Percentiles rank a stretch among this genome's conserved stretches.
Evolutionary conservation across 306 rosid genomes (phyloP).

Genomic region (Carpinus fangiana): DNA sequence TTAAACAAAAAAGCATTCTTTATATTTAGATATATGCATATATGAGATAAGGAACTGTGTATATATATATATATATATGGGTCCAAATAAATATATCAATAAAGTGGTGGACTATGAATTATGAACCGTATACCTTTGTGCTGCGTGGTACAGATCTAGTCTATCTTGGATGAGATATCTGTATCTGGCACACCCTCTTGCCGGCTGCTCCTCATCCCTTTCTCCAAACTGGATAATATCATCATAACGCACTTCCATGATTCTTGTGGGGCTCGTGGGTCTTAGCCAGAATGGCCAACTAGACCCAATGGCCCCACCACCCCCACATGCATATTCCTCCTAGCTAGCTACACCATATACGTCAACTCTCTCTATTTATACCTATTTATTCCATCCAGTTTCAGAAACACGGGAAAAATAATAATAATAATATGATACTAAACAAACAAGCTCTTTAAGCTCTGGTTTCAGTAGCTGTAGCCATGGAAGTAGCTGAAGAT

Average conservation of each 20-base stretch:
- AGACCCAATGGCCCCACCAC: conserved; percentile 57
- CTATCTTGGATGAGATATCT: conserved; percentile 53
- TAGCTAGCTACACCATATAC: conserved; percentile 24
- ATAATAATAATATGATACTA: too few relatives aligned
- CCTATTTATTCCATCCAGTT: conserved; percentile 28
- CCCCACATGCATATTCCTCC: conserved; percentile 66
- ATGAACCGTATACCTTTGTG: too few relatives aligned
- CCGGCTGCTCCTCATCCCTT: conserved; percentile 53
- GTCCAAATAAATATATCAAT: too few relatives aligned
- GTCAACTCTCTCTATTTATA: conserved; percentile 34
- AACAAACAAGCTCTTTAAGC: not conserved
- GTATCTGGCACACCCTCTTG: conserved; percentile 54
- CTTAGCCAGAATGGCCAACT: conserved; percentile 66
- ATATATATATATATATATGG: too few relatives aligned
- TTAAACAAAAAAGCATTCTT: too few relatives aligned
- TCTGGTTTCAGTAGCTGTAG: conserved; percentile 15
- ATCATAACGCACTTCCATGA: conserved; percentile 49
- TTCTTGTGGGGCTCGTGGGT: conserved; percentile 50
- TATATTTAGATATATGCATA: too few relatives aligned
- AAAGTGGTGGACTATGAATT: too few relatives aligned
- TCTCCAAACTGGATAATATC: conserved; percentile 51
- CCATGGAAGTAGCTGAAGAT: conserved; percentile 58
- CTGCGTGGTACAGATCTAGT: conserved; percentile 30
- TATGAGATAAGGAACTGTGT: too few relatives aligned
- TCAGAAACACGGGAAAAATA: not conserved